phyloP scores from a whole-genome alignment of 306 rosid genomes.

The Lupinus albus region DNA sequence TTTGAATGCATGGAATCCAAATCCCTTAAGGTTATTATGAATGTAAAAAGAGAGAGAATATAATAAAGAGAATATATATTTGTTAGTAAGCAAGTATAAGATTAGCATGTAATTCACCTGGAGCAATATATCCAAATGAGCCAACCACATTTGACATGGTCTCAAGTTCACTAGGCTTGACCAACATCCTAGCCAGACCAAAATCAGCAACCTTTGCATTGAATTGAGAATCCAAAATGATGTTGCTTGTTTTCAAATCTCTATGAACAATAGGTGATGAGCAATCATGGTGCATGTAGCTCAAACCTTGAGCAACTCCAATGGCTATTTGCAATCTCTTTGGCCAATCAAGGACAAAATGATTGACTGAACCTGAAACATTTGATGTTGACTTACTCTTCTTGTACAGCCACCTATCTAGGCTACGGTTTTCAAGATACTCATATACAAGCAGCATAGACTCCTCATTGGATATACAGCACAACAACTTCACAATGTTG shows the following conservation, averaged over 20 bases:
- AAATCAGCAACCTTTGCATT: conserved; percentile 67
- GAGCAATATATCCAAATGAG: conserved; percentile 78
- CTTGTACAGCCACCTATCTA: conserved; percentile 60
- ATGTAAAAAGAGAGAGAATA: not conserved
- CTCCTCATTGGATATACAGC: conserved; percentile 53
- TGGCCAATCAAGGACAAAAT: conserved; percentile 56
- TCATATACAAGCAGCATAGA: conserved; percentile 65
- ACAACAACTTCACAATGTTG: conserved; percentile 64
- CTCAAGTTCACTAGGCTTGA: conserved; percentile 55
- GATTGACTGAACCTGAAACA: conserved; percentile 13
- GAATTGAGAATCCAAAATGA: conserved; percentile 59
- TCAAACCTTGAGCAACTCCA: conserved; percentile 65
- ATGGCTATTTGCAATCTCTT: conserved; percentile 59
- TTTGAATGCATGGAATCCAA: no score
- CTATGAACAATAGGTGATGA: conserved; percentile 58
- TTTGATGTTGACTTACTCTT: conserved; percentile 30
- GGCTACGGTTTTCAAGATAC: conserved; percentile 58
- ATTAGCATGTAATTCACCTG: conserved; percentile 48
- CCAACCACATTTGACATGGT: conserved; percentile 66
- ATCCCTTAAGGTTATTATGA: not conserved
- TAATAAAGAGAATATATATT: not conserved
- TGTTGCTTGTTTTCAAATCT: conserved; percentile 67
- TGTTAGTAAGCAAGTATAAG: not conserved
- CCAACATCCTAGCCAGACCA: conserved; percentile 60
- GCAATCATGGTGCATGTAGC: conserved; percentile 68